Evolutionary conservation across 2,329 filamentous ascomycete species (phyloP).

Genomic region (Talaromyces marneffei): DNA sequence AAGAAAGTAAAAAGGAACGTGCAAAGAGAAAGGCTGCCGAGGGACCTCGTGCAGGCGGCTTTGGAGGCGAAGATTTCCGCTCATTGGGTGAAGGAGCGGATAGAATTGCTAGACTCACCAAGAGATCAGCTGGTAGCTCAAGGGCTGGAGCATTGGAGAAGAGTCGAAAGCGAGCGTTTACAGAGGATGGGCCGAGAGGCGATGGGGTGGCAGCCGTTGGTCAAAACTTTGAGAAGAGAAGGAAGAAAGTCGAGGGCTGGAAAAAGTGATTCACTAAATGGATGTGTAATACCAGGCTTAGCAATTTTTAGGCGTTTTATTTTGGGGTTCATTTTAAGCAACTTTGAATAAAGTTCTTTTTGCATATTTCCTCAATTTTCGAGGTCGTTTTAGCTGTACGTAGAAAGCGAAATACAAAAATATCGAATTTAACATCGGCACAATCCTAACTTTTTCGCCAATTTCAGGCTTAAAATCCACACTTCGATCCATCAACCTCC

Average conservation of each 20-base stretch:
- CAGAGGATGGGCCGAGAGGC: constrained; percentile 66
- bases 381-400: neutral
- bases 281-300: neutral
- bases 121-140: constrained; percentile 52
- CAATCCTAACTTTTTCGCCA: neutral
- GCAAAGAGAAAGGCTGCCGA: constrained; percentile 52
- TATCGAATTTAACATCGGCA: too few species aligned
- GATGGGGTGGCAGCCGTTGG: constrained; percentile 59
- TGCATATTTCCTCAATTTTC: neutral
- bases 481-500: constrained; percentile 6
- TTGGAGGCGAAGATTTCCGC: constrained; percentile 93
- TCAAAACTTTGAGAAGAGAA: constrained; percentile 47
- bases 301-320: neutral
- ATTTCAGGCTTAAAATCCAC: constrained; percentile 1
- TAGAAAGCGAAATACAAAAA: neutral
- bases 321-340: neutral
- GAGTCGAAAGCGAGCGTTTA: constrained; percentile 71
- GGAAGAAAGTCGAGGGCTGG: constrained; percentile 40
- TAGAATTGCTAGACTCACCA: constrained; percentile 76
- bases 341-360: neutral
- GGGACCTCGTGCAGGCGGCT: constrained; percentile 56
- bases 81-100: constrained; percentile 79
- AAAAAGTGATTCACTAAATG: constrained; percentile 10
- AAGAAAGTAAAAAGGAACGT: constrained; percentile 79
- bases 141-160: constrained; percentile 62